Conservation (phyloP, 345 rosid genomes). For the Erysimum cheiranthoides region DNA sequence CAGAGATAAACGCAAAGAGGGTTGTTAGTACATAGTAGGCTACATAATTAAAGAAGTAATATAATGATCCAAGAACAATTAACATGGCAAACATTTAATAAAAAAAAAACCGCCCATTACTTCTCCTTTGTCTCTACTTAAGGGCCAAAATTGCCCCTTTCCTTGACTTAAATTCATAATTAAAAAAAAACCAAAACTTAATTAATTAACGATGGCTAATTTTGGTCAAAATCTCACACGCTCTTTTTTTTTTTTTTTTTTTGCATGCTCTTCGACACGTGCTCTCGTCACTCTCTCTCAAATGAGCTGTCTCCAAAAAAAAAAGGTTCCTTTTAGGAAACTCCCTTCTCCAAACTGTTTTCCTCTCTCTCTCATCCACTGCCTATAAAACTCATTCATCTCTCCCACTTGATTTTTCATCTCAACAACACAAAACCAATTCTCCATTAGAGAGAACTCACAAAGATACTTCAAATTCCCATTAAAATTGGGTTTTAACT, state of each 20-base stretch:
- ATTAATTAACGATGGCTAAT: slow-evolving; percentile 25
- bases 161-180: slow-evolving; percentile 31
- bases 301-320: slow-evolving; percentile 40
- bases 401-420: slow-evolving; percentile 35
- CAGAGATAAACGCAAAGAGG: slow-evolving; percentile 22
- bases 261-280: slow-evolving; percentile 50
- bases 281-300: slow-evolving; percentile 43
- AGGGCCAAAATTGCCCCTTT: slow-evolving; percentile 48
- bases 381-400: slow-evolving; percentile 43
- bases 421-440: slow-evolving; percentile 13
- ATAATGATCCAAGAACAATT: slow-evolving; percentile 23
- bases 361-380: slow-evolving; percentile 28
- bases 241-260: slow-evolving; percentile 25
- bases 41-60: slow-evolving; percentile 19
- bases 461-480: not conserved
- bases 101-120: slow-evolving; percentile 3
- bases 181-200: not conserved
- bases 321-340: slow-evolving; percentile 42
- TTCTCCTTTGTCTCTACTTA: slow-evolving; percentile 47
- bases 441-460: slow-evolving; percentile 13
- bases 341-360: slow-evolving; percentile 18
- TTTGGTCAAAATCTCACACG: slow-evolving; percentile 49
- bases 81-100: slow-evolving; percentile 22
- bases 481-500: slow-evolving; percentile 19
- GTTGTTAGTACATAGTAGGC: slow-evolving; percentile 2